Conservation (phyloP, 805 yeast species). For the Kodamaea leandrae region DNA sequence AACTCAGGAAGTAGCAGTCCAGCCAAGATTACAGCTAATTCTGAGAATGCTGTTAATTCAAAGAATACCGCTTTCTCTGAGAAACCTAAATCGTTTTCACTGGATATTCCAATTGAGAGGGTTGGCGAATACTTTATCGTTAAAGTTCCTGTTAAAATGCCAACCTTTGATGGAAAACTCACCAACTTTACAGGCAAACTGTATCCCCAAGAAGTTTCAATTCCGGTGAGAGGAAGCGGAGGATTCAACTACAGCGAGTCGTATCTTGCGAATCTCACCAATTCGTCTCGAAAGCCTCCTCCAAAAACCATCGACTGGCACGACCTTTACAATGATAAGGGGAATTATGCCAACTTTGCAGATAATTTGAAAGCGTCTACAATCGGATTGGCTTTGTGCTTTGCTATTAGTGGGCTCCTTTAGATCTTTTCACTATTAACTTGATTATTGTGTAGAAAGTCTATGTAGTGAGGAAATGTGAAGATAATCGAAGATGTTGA, state of each 20-base stretch:
- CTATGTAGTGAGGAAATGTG: no score
- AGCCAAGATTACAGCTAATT: background rate
- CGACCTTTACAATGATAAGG: slow-evolving; percentile 1
- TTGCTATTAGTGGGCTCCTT: slow-evolving; percentile 1
- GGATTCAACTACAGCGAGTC: no score
- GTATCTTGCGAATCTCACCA: no score
- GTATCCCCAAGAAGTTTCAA: no score
- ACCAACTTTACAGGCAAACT: no score
- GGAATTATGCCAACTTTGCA: background rate
- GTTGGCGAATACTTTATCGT: background rate
- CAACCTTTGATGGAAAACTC: background rate
- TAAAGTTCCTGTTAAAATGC: background rate
- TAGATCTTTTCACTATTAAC: background rate
- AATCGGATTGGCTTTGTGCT: background rate
- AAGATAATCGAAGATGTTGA: no score
- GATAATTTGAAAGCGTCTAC: background rate
- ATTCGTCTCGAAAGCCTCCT: background rate
- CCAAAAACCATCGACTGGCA: background rate
- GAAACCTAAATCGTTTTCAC: background rate
- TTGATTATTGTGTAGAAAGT: background rate
- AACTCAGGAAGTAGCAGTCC: no score
- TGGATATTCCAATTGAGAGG: background rate
- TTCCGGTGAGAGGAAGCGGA: no score
- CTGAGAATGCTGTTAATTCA: background rate
- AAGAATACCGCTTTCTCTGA: background rate